phyloP scores from a whole-genome alignment of 306 rosid species.

The Vigna angularis region DNA sequence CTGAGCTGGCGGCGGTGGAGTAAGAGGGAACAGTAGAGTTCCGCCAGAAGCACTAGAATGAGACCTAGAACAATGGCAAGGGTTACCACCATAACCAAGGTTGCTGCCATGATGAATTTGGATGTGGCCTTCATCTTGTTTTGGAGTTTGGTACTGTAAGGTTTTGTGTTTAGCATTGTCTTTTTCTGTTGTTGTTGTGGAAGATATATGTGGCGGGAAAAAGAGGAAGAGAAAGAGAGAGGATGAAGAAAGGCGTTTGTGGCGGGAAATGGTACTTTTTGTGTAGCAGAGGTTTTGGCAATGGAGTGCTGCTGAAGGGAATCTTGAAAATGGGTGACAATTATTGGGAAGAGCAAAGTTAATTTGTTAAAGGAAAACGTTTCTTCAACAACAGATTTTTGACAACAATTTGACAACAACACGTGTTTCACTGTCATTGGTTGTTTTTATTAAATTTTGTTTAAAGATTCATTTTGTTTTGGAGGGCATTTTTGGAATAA shows the following conservation, averaged over 20 bases:
- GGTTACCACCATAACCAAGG: slow-evolving; percentile 79
- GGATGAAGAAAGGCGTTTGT: slow-evolving; percentile 27
- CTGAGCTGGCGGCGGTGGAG: slow-evolving; percentile 77
- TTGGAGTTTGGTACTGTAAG: background rate
- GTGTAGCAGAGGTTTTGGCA: too few relatives aligned
- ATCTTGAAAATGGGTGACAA: slow-evolving; percentile 44
- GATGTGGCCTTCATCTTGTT: slow-evolving; percentile 81
- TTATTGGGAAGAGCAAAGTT: slow-evolving; percentile 53
- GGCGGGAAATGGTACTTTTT: slow-evolving; percentile 67
- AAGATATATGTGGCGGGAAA: slow-evolving; percentile 37
- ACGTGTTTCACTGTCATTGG: too few relatives aligned
- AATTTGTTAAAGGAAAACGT: slow-evolving; percentile 43
- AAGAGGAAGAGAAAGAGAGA: slow-evolving; percentile 23
- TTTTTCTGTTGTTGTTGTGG: background rate
- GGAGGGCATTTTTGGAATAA: too few relatives aligned
- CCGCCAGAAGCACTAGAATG: slow-evolving; percentile 78
- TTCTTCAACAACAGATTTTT: too few relatives aligned
- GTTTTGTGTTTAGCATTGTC: background rate
- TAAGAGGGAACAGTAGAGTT: slow-evolving; percentile 94
- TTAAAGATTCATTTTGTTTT: too few relatives aligned
- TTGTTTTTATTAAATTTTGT: too few relatives aligned
- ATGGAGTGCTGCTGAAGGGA: slow-evolving; percentile 16
- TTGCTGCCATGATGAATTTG: slow-evolving; percentile 86
- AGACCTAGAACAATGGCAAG: slow-evolving; percentile 86
- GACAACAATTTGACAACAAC: too few relatives aligned